Percentiles rank a stretch among this genome's conserved stretches.
These are phyloP conservation scores for Boletus vinaceobasis DNA, from an alignment of 768 basidiomycete species.

Conservation along the genomic window DNA sequence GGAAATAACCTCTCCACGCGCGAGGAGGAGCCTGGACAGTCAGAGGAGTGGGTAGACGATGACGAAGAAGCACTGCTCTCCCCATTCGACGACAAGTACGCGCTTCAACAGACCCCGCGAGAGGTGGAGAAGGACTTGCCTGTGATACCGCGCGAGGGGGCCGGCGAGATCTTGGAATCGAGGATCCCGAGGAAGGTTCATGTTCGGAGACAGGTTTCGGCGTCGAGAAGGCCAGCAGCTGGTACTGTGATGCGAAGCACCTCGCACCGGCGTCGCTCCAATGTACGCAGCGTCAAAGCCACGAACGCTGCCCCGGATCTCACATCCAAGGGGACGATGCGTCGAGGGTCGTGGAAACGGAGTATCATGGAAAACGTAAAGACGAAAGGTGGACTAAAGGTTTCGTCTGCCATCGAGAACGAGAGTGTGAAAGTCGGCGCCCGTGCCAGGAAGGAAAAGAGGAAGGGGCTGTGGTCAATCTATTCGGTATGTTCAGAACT, in stretches of 20 bases:
- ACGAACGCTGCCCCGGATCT: neutral
- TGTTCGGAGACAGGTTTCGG: conserved; percentile 15
- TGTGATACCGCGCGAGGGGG: conserved; percentile 6
- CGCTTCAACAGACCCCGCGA: conserved; percentile 1
- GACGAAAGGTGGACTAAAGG: conserved; percentile 9
- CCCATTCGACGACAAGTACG: conserved; percentile 26
- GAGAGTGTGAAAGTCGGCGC: neutral
- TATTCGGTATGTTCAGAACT: conserved; percentile 30
- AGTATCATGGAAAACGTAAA: conserved; percentile 17
- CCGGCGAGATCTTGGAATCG: conserved; percentile 3
- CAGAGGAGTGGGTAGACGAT: conserved; percentile 25
- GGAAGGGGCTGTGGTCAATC: conserved; percentile 27
- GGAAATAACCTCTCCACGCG: conserved; percentile 2
- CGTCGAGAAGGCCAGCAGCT: conserved; percentile 4
- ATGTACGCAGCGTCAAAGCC: conserved; percentile 15
- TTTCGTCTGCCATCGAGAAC: conserved; percentile 15
- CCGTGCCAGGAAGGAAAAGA: conserved; percentile 18
- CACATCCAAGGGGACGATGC: conserved; percentile 19
- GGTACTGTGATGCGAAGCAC: conserved; percentile 2
- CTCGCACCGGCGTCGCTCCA: conserved; percentile 16
- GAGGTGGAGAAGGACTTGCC: conserved; percentile 16
- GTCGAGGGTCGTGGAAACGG: conserved; percentile 28
- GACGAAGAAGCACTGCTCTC: conserved; percentile 22
- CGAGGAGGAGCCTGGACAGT: conserved; percentile 11
- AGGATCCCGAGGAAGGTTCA: conserved; percentile 22